Conservation (phyloP, 2,329 filamentous ascomycete species). For the Hypomyces rosellus region DNA sequence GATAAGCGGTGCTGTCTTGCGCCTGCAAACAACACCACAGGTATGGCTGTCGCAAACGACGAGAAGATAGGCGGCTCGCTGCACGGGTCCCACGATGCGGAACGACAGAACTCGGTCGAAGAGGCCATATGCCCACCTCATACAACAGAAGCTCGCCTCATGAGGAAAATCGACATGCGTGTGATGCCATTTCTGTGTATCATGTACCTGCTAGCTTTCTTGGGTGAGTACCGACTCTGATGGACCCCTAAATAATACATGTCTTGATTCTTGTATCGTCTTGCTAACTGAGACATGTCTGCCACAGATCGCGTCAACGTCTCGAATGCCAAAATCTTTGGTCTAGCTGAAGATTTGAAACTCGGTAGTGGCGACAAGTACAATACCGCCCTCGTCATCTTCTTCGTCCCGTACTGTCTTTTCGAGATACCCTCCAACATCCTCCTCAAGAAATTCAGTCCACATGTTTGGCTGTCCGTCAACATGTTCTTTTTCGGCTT, state of each 20-base stretch:
- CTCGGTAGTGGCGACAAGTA: constrained; percentile 51
- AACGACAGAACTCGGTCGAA: not conserved
- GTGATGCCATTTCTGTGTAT: constrained; percentile 68
- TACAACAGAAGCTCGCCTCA: constrained; percentile 58
- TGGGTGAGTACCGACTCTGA: constrained; percentile 34
- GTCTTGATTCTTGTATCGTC: too few relatives aligned
- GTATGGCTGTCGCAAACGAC: constrained; percentile 14
- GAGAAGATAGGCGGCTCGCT: constrained; percentile 16
- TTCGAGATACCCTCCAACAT: constrained; percentile 65
- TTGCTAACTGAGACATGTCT: not conserved
- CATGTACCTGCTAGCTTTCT: constrained; percentile 64
- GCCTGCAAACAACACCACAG: not conserved
- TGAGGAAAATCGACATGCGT: constrained; percentile 64
- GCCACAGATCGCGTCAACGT: constrained; percentile 64
- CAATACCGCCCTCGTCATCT: constrained; percentile 72
- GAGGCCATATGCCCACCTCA: constrained; percentile 39
- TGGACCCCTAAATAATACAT: not conserved
- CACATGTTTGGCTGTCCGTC: constrained; percentile 64
- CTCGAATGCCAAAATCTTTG: constrained; percentile 66
- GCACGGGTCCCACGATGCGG: constrained; percentile 7
- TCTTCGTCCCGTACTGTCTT: constrained; percentile 72
- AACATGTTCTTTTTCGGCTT: constrained; percentile 86
- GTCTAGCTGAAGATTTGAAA: constrained; percentile 55
- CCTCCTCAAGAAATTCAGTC: constrained; percentile 56
- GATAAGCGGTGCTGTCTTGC: too few relatives aligned